Conservation (phyloP, 768 basidiomycete species). For the Coprinellus micaceus region DNA sequence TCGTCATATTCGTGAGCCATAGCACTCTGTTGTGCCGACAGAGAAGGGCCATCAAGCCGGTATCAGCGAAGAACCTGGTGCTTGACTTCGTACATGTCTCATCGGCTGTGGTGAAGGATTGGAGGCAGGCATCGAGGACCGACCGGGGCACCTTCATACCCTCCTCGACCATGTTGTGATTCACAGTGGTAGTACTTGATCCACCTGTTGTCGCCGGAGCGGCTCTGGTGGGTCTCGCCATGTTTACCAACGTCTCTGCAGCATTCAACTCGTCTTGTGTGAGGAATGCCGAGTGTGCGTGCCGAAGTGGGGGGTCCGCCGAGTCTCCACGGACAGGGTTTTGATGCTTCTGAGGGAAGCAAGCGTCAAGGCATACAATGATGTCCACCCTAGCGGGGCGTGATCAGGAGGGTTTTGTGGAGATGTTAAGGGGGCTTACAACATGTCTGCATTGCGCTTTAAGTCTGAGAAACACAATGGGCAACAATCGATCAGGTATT, state of each 20-base stretch:
- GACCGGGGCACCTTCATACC: constrained; percentile 24
- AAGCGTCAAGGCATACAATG: constrained; percentile 15
- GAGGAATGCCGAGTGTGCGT: constrained; percentile 21
- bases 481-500: background rate
- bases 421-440: background rate
- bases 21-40: constrained; percentile 34
- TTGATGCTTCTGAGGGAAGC: constrained; percentile 13
- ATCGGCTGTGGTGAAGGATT: constrained; percentile 30
- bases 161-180: constrained; percentile 16
- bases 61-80: constrained; percentile 27
- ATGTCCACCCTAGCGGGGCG: background rate
- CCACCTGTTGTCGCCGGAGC: background rate
- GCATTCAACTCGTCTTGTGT: constrained; percentile 14
- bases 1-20: constrained; percentile 34
- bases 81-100: constrained; percentile 23
- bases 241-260: constrained; percentile 19
- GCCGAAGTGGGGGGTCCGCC: constrained; percentile 15
- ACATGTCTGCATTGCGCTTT: background rate
- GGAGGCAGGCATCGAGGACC: constrained; percentile 29
- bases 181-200: background rate
- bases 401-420: background rate
- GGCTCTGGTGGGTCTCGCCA: constrained; percentile 3
- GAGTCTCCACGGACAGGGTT: constrained; percentile 5
- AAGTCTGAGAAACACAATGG: background rate
- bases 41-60: constrained; percentile 33